Evolutionary conservation across 805 yeast species (phyloP).

Genomic region (Sungouiella thailandica): DNA sequence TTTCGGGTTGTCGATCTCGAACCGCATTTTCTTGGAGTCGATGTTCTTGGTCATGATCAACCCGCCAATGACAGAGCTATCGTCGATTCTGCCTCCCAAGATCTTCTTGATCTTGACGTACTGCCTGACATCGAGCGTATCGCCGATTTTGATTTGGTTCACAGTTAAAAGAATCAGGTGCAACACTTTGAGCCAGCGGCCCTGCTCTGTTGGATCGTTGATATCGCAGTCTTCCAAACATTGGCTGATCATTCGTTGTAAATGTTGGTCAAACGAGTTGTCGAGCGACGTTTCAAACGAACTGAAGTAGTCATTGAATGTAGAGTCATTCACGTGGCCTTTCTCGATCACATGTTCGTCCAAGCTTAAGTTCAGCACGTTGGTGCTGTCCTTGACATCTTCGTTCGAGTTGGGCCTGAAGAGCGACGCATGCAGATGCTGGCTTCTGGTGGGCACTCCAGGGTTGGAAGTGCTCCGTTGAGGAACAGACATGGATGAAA

Average conservation of each 20-base stretch:
- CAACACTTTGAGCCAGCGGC: constrained; percentile 58
- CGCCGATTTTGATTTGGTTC: constrained; percentile 60
- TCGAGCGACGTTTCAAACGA: constrained; percentile 3
- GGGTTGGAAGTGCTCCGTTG: constrained; percentile 1
- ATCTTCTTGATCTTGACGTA: constrained; percentile 83
- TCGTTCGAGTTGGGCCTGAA: too few relatives aligned
- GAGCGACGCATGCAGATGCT: too few relatives aligned
- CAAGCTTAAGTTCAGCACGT: too few relatives aligned
- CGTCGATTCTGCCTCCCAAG: constrained; percentile 64
- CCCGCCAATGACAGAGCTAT: constrained; percentile 68
- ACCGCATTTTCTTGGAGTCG: constrained; percentile 77
- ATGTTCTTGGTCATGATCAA: constrained; percentile 77
- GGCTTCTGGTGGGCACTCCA: neutral
- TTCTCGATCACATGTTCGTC: too few relatives aligned
- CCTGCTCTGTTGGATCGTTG: constrained; percentile 25
- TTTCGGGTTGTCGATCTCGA: constrained; percentile 57
- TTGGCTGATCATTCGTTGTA: constrained; percentile 52
- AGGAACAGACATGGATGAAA: constrained; percentile 3
- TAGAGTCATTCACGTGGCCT: too few relatives aligned
- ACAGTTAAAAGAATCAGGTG: constrained; percentile 48
- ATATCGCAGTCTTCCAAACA: constrained; percentile 59
- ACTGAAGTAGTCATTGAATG: neutral
- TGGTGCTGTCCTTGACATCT: too few relatives aligned
- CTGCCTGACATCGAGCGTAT: constrained; percentile 79
- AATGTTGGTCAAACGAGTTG: constrained; percentile 33